Evolutionary conservation across 768 basidiomycete genomes (phyloP).

Genomic region (Naganishia onofrii): DNA sequence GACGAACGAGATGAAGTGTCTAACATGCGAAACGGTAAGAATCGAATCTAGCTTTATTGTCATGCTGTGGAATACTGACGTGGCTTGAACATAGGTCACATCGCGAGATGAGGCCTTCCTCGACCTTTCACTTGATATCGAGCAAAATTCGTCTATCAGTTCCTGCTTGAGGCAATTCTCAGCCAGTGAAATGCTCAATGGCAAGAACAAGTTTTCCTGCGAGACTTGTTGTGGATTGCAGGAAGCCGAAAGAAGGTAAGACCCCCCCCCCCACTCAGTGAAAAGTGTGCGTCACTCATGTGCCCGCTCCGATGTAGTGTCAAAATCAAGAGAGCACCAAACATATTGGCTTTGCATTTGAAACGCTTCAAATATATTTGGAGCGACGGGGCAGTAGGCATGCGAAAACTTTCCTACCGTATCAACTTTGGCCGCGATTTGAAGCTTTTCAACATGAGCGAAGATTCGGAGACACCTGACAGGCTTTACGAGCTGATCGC

Average conservation of each 20-base stretch:
- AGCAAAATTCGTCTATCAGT: conserved; percentile 94
- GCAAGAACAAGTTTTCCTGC: conserved; percentile 97
- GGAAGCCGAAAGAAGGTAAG: conserved; percentile 94
- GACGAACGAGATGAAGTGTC: conserved; percentile 94
- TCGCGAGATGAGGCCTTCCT: conserved; percentile 94
- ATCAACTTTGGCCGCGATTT: conserved; percentile 95
- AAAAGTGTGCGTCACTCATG: background rate
- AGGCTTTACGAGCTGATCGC: conserved; percentile 90
- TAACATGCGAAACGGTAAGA: conserved; percentile 93
- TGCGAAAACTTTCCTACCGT: conserved; percentile 79
- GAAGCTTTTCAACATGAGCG: conserved; percentile 92
- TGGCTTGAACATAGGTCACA: conserved; percentile 61
- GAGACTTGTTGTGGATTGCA: conserved; percentile 94
- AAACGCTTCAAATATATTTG: conserved; percentile 96
- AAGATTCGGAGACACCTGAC: conserved; percentile 87
- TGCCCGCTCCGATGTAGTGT: conserved; percentile 60
- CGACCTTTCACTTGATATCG: conserved; percentile 98
- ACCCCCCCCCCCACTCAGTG: conserved; percentile 23
- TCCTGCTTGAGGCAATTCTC: conserved; percentile 95
- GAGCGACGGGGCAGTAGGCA: background rate
- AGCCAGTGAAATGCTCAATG: conserved; percentile 96
- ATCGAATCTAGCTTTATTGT: background rate
- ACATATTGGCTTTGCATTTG: conserved; percentile 88
- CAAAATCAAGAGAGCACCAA: conserved; percentile 97
- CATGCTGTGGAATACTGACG: background rate